Base-by-base conservation (phyloP, 2,329 filamentous ascomycete species). In the Fusarium euwallaceae region DNA sequence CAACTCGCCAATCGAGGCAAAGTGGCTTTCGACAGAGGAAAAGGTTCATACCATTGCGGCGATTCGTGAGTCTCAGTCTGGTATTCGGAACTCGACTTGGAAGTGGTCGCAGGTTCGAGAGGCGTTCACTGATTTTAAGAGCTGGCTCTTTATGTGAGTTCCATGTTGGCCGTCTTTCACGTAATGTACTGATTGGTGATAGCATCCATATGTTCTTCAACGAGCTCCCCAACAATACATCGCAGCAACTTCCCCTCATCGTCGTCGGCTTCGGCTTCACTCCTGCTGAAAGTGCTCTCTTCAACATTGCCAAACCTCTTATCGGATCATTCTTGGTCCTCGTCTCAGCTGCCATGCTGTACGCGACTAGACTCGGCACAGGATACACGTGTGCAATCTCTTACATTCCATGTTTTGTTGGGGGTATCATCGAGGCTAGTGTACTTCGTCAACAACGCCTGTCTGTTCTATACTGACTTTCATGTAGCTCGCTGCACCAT, bases 131-230 rank as follows among this genome's bases (percentile, higher is more conserved):
- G 56, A 60, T 14, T 11, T 39, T 9, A 60, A 60, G 36, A 60
- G 56, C 29, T 60, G 56, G 56, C 4, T 60, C 0, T 60, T 60
- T 6, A 41, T 60, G 56, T 41, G 41, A 2, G 34, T 39, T n/a
- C 6, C n/a, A 22, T 5, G 2, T 6, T 14, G 4, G 2, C 1
- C 2, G 9, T 45, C 9, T 16, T 45, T 36, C 34, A 22, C 22
- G 22, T 22, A 22, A 45, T 45, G 9, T 45, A 22, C 9, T 45
- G 2, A 45, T 20, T 4, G 0, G 11, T 34, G 32, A 34, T 29
- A 60, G 56, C 11, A 29, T 60, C 34, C 56, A 60, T 17, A 60
- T 60, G 56, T 43, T 60, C 7, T 60, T 60, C 36, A 60, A 60
- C 36, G 56, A 60, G 24, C 56, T 60, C 8, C 56, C 56, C 2